Percentiles rank a stretch among this genome's conserved stretches.
phyloP scores from a whole-genome alignment of 345 rosid genomes.

The Eutrema japonicum region DNA sequence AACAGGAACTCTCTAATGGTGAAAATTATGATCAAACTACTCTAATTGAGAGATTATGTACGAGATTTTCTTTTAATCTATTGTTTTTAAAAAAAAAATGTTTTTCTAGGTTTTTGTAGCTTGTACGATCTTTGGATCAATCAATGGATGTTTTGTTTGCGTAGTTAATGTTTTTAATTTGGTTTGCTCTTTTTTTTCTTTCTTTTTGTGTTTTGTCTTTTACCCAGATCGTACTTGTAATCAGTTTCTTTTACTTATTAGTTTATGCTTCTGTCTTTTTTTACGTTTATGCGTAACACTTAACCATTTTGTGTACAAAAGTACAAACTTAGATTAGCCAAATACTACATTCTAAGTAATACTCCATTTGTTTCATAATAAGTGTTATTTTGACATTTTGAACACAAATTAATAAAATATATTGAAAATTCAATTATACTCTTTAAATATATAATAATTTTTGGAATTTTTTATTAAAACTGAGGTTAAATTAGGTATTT shows the following conservation, averaged over 20 bases:
- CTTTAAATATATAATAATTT: no score
- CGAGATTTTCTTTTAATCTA: slow-evolving; percentile 22
- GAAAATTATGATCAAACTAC: neutral
- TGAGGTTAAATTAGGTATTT: no score
- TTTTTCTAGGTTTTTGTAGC: slow-evolving; percentile 43
- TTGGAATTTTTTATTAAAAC: no score
- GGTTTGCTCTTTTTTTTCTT: slow-evolving; percentile 9
- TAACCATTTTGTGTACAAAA: neutral
- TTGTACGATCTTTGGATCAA: slow-evolving; percentile 47
- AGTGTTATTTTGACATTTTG: no score
- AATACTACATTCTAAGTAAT: neutral
- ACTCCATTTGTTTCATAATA: no score
- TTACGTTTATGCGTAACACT: slow-evolving; percentile 34
- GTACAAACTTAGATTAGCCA: slow-evolving; percentile 23
- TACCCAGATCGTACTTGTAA: slow-evolving; percentile 33
- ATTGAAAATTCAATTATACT: no score
- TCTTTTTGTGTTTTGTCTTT: slow-evolving; percentile 23
- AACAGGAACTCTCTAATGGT: slow-evolving; percentile 12
- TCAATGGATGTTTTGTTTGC: slow-evolving; percentile 44
- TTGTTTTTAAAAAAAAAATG: slow-evolving; percentile 7
- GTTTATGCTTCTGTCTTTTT: slow-evolving; percentile 38
- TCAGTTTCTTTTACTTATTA: slow-evolving; percentile 31
- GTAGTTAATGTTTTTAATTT: slow-evolving; percentile 40
- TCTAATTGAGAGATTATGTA: slow-evolving; percentile 34
- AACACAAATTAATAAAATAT: no score